A percentile compares a stretch with the other conserved stretches of the same genome.
These are phyloP conservation scores for Chlorociboria aeruginascens DNA, from an alignment of 495 filamentous ascomycete species.

Conservation along the genomic window DNA sequence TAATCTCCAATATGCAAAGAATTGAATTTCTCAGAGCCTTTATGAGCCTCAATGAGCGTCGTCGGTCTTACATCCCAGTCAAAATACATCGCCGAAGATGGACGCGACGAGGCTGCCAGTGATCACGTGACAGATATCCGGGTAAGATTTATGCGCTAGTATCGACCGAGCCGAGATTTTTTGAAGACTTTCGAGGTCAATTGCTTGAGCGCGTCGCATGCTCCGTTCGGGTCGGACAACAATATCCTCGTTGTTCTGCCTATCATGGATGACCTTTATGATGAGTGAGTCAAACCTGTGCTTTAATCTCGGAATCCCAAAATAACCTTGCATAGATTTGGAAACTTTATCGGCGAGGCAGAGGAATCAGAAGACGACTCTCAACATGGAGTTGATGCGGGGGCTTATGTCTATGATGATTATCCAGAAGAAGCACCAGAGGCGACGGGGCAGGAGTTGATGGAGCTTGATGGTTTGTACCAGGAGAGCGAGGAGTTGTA, in stretches of 20 bases:
- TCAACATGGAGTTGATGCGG: constrained; percentile 56
- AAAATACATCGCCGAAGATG: too few relatives aligned
- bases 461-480: constrained; percentile 77
- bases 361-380: constrained; percentile 74
- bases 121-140: too few relatives aligned
- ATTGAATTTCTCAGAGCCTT: too few relatives aligned
- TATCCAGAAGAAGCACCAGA: constrained; percentile 51
- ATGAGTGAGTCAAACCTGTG: constrained; percentile 44
- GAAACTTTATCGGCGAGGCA: constrained; percentile 90
- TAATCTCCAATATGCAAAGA: too few relatives aligned
- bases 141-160: neutral
- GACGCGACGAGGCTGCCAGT: too few relatives aligned
- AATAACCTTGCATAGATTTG: constrained; percentile 54
- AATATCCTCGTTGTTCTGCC: neutral
- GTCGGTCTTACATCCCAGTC: too few relatives aligned
- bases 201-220: constrained; percentile 7
- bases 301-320: neutral
- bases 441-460: constrained; percentile 65
- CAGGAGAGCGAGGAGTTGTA: neutral
- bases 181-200: neutral
- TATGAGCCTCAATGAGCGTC: too few relatives aligned
- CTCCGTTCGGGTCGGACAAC: neutral
- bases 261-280: constrained; percentile 74
- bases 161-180: neutral
- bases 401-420: constrained; percentile 69